A percentile compares a stretch with the other conserved stretches of the same genome.
phyloP scores from a whole-genome alignment of 1,284 basidiomycete species.

The Marasmius fiardii region DNA sequence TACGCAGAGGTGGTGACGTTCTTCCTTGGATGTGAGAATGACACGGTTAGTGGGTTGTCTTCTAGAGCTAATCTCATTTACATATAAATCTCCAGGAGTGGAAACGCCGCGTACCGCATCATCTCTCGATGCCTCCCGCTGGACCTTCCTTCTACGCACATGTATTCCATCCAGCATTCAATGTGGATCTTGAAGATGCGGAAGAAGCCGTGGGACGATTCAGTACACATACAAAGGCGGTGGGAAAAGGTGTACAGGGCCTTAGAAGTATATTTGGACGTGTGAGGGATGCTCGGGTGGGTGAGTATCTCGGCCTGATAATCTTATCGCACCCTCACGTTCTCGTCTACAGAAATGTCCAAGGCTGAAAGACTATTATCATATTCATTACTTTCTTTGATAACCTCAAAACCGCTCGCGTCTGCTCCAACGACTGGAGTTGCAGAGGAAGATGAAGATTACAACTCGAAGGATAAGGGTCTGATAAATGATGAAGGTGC shows the following conservation, averaged over 20 bases:
- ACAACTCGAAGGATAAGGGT: conserved; percentile 44
- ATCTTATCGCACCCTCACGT: conserved; percentile 2
- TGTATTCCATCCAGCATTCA: conserved; percentile 83
- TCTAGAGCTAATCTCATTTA: neutral
- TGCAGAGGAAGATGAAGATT: conserved; percentile 46
- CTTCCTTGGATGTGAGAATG: conserved; percentile 75
- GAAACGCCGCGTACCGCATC: conserved; percentile 60
- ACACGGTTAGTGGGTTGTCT: conserved; percentile 45
- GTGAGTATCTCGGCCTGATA: conserved; percentile 34
- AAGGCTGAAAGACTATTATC: conserved; percentile 69
- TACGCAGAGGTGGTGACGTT: conserved; percentile 80
- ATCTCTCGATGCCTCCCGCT: conserved; percentile 56
- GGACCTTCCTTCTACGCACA: conserved; percentile 74
- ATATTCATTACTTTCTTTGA: conserved; percentile 65
- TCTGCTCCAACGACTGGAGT: conserved; percentile 43
- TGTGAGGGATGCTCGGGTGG: conserved; percentile 62
- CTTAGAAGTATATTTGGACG: conserved; percentile 59
- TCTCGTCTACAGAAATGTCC: conserved; percentile 55
- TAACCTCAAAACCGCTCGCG: conserved; percentile 62
- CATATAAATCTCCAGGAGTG: conserved; percentile 51
- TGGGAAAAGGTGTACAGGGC: conserved; percentile 66
- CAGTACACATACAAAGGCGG: conserved; percentile 57
- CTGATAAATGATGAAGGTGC: conserved; percentile 70
- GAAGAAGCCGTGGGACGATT: conserved; percentile 57
- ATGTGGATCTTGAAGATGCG: conserved; percentile 71